Base-by-base conservation (phyloP, 83 land plant genomes). In the Thuja plicata region DNA sequence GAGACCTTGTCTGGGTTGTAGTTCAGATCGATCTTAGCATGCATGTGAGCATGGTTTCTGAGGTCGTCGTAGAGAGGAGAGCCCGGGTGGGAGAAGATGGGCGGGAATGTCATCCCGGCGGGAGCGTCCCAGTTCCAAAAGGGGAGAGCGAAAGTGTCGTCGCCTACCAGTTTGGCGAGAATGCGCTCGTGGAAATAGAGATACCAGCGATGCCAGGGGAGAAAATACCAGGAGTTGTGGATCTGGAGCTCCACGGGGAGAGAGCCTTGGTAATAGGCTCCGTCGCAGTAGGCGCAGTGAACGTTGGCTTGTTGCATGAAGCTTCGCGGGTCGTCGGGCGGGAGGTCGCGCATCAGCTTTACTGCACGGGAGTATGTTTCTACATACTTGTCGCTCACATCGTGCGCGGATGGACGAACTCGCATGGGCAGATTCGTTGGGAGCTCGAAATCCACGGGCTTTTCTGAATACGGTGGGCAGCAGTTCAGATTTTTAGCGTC, bases 61-160 rank as follows among this genome's bases (percentile, higher is more conserved):
- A 87, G 85, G 38, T 35, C 15, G 85, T 95, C 93, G 52, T 89
- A 91, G 38, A 95, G 89, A 1, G 97, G 35, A 5, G 93, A 90
- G 8, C 62, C 43, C 2, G 84, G 60, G 87, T 92, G 46, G 52
- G 89, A 27, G 88, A 90, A 96, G 40, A 92, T 91, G 38, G 92
- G 74, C 2, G 98, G 97, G 79, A 96, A 70, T 3, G 52, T 76
- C 93, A 93, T 92, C 7, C 95, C 95, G 0, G 48, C 87, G 0
- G 98, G 96, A 0, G 93, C 34, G 74, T 94, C 97, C 96, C 96
- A 96, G 89, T 96, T 92, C 96, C 97, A 96, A 88, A 90, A 96
- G 0, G 97, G 97, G 15, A 96, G 19, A 17, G 96, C 94, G 87
- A 96, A 96, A 24, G 90, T 90, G 76, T 94, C 95, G 85, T 96